Percentiles rank a stretch among this genome's conserved stretches.
phyloP scores from a whole-genome alignment of 1,284 basidiomycete genomes.

The Peniophora sp. region DNA sequence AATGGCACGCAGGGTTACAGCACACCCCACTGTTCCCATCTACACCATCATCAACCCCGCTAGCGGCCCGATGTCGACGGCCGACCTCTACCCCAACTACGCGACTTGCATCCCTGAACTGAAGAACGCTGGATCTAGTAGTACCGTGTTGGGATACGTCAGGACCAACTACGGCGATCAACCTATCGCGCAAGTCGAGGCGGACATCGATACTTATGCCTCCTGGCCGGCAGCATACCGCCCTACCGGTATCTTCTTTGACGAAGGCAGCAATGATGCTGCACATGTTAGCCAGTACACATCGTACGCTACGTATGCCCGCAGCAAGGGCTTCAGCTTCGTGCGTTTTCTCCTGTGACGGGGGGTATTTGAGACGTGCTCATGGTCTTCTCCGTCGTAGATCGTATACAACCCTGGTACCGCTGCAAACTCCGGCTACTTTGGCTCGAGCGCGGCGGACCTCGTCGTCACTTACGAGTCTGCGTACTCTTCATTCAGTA shows the following conservation, averaged over 20 bases:
- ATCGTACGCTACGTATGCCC: not conserved
- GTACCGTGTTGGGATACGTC: not conserved
- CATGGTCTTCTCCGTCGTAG: slow-evolving; percentile 4
- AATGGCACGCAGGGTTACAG: slow-evolving; percentile 22
- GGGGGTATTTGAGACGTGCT: not conserved
- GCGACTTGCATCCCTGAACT: slow-evolving; percentile 15
- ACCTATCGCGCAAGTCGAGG: slow-evolving; percentile 10
- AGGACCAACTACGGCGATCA: not conserved
- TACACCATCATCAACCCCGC: slow-evolving; percentile 26
- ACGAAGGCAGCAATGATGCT: slow-evolving; percentile 17
- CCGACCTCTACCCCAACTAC: slow-evolving; percentile 19
- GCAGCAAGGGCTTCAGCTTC: not conserved
- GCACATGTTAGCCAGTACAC: not conserved
- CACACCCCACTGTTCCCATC: slow-evolving; percentile 22
- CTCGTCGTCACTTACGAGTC: slow-evolving; percentile 5
- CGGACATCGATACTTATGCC: slow-evolving; percentile 26
- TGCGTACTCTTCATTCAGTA: slow-evolving; percentile 1
- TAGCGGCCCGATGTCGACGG: slow-evolving; percentile 22
- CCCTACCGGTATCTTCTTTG: slow-evolving; percentile 30
- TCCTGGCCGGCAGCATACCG: slow-evolving; percentile 21
- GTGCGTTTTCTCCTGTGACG: not conserved
- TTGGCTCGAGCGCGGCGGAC: slow-evolving; percentile 13
- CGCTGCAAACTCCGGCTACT: slow-evolving; percentile 11
- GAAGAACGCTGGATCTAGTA: not conserved
- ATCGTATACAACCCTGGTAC: slow-evolving; percentile 17